Conservation (phyloP, 2,329 filamentous ascomycete species). For the Cyclaneusma minus region DNA sequence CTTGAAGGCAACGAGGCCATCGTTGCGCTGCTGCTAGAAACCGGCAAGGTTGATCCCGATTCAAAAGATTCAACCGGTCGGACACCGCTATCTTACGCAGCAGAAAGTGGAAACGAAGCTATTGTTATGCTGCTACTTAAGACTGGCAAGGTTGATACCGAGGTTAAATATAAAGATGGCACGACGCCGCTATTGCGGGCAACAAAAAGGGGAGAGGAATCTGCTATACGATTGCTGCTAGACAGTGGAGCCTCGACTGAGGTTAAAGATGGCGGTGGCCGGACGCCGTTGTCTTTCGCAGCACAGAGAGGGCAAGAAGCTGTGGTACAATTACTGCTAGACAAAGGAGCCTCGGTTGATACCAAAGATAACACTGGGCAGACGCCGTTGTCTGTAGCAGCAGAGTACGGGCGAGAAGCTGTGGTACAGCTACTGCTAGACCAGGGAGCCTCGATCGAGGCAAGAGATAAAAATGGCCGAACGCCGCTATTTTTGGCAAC, state of each 20-base stretch:
- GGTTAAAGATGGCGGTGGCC: not conserved
- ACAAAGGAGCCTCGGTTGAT: constrained; percentile 3
- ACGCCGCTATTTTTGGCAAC: constrained; percentile 1
- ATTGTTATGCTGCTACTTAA: constrained; percentile 5
- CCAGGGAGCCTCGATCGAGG: too few relatives aligned
- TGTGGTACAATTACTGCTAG: constrained; percentile 7
- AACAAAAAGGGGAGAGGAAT: constrained; percentile 1
- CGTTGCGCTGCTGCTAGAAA: not conserved
- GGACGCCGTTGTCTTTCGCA: too few relatives aligned
- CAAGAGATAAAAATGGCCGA: too few relatives aligned
- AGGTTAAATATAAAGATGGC: constrained; percentile 2
- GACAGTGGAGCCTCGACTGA: not conserved
- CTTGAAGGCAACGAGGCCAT: not conserved
- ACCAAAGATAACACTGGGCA: constrained; percentile 1
- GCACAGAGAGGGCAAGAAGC: constrained; percentile 1
- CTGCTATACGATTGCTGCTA: too few relatives aligned
- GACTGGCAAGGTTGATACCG: constrained; percentile 3
- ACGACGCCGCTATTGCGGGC: constrained; percentile 5
- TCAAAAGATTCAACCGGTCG: constrained; percentile 4
- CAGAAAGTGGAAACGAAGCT: constrained; percentile 5
- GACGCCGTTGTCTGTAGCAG: constrained; percentile 4
- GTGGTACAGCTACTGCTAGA: constrained; percentile 4
- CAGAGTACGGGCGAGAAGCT: constrained; percentile 2
- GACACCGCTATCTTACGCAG: constrained; percentile 2
- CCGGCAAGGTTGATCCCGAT: constrained; percentile 9